Percentiles rank a stretch among this genome's conserved stretches.
phyloP scores from a whole-genome alignment of 2,329 filamentous ascomycete species.

The Alternaria postmessia region DNA sequence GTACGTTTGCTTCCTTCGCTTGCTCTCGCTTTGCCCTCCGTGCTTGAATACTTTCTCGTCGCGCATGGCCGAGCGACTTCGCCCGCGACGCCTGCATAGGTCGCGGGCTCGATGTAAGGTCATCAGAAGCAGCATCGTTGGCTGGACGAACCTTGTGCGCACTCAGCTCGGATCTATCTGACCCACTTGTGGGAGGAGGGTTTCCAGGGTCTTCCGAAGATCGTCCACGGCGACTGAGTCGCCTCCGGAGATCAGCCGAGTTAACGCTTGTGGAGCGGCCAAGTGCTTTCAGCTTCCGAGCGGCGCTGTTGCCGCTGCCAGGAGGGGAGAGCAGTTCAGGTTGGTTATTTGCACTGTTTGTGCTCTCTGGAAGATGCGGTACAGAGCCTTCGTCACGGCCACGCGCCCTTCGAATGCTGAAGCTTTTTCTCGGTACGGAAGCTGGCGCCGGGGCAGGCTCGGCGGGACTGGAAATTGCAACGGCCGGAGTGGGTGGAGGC shows the following conservation, averaged over 20 bases:
- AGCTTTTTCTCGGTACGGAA: constrained; percentile 79
- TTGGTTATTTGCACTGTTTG: constrained; percentile 72
- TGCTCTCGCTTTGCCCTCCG: constrained; percentile 78
- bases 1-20: constrained; percentile 76
- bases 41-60: constrained; percentile 90
- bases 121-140: constrained; percentile 60
- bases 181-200: constrained; percentile 77
- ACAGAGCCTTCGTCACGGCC: constrained; percentile 61
- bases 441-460: constrained; percentile 66
- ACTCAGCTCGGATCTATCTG: constrained; percentile 72
- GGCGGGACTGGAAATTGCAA: constrained; percentile 80
- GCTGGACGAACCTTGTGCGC: constrained; percentile 57
- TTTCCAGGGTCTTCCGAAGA: constrained; percentile 66
- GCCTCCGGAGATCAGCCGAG: constrained; percentile 79
- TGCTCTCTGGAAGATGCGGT: constrained; percentile 59
- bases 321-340: constrained; percentile 80
- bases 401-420: constrained; percentile 76
- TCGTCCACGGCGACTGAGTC: constrained; percentile 64
- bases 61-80: constrained; percentile 87
- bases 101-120: constrained; percentile 48
- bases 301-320: constrained; percentile 63
- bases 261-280: constrained; percentile 92
- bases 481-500: constrained; percentile 75
- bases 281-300: constrained; percentile 71
- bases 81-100: constrained; percentile 62